Evolutionary conservation across 768 basidiomycete genomes (phyloP), one percentile per base, ranked within the genome.

Genomic region (Termitomyces sp.): DNA sequence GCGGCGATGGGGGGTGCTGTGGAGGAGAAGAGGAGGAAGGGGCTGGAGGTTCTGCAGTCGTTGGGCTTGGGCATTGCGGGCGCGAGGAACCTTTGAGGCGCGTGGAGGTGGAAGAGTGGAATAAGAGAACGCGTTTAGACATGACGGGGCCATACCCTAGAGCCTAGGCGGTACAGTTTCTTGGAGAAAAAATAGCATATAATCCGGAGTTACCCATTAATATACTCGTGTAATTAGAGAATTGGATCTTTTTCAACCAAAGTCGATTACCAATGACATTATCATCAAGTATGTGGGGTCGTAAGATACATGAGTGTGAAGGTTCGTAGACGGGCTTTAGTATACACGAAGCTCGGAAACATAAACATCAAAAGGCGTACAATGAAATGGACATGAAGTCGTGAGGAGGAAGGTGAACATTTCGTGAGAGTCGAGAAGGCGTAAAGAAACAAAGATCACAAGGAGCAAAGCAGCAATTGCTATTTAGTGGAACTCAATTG

Each of bases 1-100:
- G 65, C 69, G 11, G 84, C 85, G 34, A 71, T 90, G 34, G 77
- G 74, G 4, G 78, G 74, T 7, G 68, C 68, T n/a, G 67, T 79
- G 11, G 84, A 85, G 61, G 69, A 66, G 59, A 69, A 66, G 59
- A 69, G 77, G 54, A 63, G 59, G 60, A 69, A 59, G 49, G 70
- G 72, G 34, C 23, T 79, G 53, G 69, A 67, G 35, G 62, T 60
- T 6, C 63, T 81, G 47, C 68, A 73, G 17, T 58, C 63, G 9
- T 57, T 81, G 53, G 65, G 70, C 37, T 66, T 56, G 32, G 77
- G 79, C 1, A 64, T 79, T 50, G 72, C 73, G 49, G 68, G 68
- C 19, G 69, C 65, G 25, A 68, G 72, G 59, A 53, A 47, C 41
- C 52, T 67, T 4, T 64, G 21, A 57, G 16, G n/a, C n/a, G n/a